Conservation (phyloP, 1,139 yeast species). For the Zygosaccharomyces pseudobailii region DNA sequence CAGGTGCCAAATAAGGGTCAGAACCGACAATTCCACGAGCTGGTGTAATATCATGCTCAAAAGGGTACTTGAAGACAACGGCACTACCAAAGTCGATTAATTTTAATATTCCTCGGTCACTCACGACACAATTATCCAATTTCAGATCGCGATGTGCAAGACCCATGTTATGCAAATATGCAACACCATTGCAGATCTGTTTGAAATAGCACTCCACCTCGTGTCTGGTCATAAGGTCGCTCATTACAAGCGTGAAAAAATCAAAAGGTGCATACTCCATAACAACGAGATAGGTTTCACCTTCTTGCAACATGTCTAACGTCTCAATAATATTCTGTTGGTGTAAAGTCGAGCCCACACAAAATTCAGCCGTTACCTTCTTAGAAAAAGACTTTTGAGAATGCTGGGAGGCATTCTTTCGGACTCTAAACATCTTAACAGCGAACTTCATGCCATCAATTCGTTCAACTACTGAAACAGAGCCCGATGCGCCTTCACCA, state of each 20-base stretch:
- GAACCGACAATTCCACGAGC: conserved; percentile 76
- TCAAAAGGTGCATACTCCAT: conserved; percentile 77
- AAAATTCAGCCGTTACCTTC: conserved; percentile 63
- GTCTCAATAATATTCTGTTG: conserved; percentile 65
- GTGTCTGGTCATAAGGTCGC: conserved; percentile 53
- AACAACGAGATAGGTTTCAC: conserved; percentile 49
- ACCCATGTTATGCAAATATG: conserved; percentile 60
- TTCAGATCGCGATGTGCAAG: conserved; percentile 75
- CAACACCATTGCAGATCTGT: conserved; percentile 59
- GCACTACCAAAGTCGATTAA: conserved; percentile 78
- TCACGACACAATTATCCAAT: conserved; percentile 75
- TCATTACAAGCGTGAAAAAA: conserved; percentile 73
- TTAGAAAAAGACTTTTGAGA: conserved; percentile 49
- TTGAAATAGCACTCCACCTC: conserved; percentile 66
- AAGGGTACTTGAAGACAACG: conserved; percentile 50
- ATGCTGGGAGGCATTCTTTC: conserved; percentile 7
- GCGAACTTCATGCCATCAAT: conserved; percentile 55
- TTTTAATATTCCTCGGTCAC: conserved; percentile 55
- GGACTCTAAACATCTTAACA: conserved; percentile 58
- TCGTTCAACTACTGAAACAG: conserved; percentile 55
- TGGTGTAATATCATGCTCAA: conserved; percentile 36
- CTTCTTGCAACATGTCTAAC: conserved; percentile 55
- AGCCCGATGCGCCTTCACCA: conserved; percentile 78
- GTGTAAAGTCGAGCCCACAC: conserved; percentile 54
- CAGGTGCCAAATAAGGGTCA: conserved; percentile 79